Base-by-base conservation (phyloP, 2,329 filamentous ascomycete genomes). In the Eutypella sp. region DNA sequence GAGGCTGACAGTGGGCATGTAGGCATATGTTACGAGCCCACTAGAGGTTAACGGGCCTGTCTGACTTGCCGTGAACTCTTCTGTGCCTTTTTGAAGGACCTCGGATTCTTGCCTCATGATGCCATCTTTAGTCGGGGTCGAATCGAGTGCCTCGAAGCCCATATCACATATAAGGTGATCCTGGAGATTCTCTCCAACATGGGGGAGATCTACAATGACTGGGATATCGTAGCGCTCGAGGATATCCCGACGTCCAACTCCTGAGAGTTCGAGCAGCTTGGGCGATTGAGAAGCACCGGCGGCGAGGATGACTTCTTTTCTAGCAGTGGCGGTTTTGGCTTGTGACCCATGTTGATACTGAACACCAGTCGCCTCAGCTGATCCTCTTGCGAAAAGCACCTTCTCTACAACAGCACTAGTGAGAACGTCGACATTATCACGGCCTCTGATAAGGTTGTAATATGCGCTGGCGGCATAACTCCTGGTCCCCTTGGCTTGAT, bases 221-320 rank as follows among this genome's bases (percentile, higher is more conserved):
- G 60, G 13, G 64, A 51, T 4, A 78, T 63, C 7, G 76, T 54
- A 0, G 66, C 56, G 3, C 66, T 62, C n/a, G n/a, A n/a, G n/a
- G n/a, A n/a, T n/a, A n/a, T n/a, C n/a, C n/a, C n/a, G n/a, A 39
- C 70, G 66, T 4, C 82, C 82, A 33, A 85, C 71, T 0, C 82
- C 81, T 0, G 79, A 83, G 2, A 83, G 65, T 51, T 85, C 81
- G n/a, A 78, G 71, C 15, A 81, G 65, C 60, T 76, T 79, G 5
- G 74, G 82, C 9, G 76, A 81, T 56, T 75, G 73, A 34, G 78
- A 65, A 23, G 70, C 74, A 0, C 82, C 82, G 1, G 79, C 79
- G 4, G 75, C 74, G 2, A 86, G 60, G 31, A 86, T 72, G 10
- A 84, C 70, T 53, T 85, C 81, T 15, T 33, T 33, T 7, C 29